Evolutionary conservation across 1,284 basidiomycete genomes (phyloP).

Genomic region (Tremellales sp.): DNA sequence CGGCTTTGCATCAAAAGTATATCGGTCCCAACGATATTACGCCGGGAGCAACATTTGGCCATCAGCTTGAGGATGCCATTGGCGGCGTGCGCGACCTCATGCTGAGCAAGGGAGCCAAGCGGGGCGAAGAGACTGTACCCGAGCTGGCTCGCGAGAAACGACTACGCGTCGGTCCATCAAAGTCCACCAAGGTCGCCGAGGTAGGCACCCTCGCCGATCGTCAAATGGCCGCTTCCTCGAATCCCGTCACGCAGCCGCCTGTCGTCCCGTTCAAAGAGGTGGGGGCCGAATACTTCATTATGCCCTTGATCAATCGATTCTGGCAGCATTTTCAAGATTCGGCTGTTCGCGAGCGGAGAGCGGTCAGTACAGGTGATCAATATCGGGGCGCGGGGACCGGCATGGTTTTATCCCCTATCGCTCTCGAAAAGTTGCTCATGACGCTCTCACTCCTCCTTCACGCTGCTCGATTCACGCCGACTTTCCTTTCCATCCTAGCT

Average conservation of each 20-base stretch:
- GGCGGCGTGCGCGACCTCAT: constrained; percentile 30
- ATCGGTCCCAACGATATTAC: constrained; percentile 44
- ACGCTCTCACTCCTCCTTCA: constrained; percentile 78
- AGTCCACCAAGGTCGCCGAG: constrained; percentile 26
- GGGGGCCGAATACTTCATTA: constrained; percentile 78
- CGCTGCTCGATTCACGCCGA: constrained; percentile 68
- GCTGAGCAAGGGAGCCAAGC: constrained; percentile 34
- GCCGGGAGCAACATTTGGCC: constrained; percentile 4
- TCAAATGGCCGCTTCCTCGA: constrained; percentile 8
- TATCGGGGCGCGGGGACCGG: constrained; percentile 73
- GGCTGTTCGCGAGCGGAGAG: constrained; percentile 66
- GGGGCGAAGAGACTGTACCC: constrained; percentile 52
- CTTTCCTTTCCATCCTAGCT: constrained; percentile 73
- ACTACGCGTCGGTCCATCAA: constrained; percentile 58
- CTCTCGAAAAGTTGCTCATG: constrained; percentile 68
- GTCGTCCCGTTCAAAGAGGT: constrained; percentile 61
- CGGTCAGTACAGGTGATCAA: constrained; percentile 51
- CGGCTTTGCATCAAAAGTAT: constrained; percentile 64
- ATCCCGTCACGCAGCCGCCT: constrained; percentile 17
- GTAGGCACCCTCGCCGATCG: constrained; percentile 34
- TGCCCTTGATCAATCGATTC: constrained; percentile 83
- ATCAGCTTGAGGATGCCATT: constrained; percentile 36
- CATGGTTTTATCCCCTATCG: constrained; percentile 69
- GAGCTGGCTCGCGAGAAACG: constrained; percentile 66
- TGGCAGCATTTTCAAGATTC: constrained; percentile 84